Percentiles rank a stretch among this genome's conserved stretches.
These are phyloP conservation scores for Sordaria brevicollis DNA, from an alignment of 495 filamentous ascomycete species.

Conservation along the genomic window DNA sequence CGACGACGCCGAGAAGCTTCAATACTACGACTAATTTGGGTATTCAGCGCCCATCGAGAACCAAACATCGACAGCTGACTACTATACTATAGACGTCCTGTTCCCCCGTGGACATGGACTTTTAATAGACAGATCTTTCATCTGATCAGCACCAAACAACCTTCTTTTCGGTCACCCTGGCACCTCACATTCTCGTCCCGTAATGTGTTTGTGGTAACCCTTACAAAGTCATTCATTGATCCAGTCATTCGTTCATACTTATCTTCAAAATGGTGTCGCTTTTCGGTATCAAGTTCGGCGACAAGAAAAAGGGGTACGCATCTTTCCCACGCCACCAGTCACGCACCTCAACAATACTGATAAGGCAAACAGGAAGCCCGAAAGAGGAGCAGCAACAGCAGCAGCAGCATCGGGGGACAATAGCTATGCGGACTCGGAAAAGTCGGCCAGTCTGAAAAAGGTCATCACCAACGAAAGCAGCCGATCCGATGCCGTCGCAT, in stretches of 20 bases:
- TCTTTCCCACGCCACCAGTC: constrained; percentile 4
- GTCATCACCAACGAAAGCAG: constrained; percentile 20
- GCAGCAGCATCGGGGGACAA: constrained; percentile 18
- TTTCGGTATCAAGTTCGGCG: constrained; percentile 38
- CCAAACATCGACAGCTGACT: background rate
- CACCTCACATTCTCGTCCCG: background rate
- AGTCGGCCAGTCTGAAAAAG: constrained; percentile 16
- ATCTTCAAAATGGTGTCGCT: constrained; percentile 36
- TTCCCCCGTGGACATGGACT: background rate
- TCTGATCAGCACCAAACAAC: background rate
- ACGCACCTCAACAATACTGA: constrained; percentile 8
- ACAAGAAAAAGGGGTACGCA: constrained; percentile 32
- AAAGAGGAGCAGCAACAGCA: constrained; percentile 9
- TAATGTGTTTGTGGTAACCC: constrained; percentile 10
- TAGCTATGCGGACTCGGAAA: constrained; percentile 21
- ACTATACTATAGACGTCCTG: background rate
- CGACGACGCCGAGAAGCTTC: background rate
- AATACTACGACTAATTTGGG: background rate
- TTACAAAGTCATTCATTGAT: constrained; percentile 3
- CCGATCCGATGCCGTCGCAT: constrained; percentile 21
- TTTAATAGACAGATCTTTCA: background rate
- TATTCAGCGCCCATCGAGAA: background rate
- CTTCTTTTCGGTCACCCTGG: background rate
- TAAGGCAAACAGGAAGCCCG: constrained; percentile 21
- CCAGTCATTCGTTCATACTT: background rate